phyloP scores from a whole-genome alignment of 768 basidiomycete genomes.

The Lactarius evosmus region DNA sequence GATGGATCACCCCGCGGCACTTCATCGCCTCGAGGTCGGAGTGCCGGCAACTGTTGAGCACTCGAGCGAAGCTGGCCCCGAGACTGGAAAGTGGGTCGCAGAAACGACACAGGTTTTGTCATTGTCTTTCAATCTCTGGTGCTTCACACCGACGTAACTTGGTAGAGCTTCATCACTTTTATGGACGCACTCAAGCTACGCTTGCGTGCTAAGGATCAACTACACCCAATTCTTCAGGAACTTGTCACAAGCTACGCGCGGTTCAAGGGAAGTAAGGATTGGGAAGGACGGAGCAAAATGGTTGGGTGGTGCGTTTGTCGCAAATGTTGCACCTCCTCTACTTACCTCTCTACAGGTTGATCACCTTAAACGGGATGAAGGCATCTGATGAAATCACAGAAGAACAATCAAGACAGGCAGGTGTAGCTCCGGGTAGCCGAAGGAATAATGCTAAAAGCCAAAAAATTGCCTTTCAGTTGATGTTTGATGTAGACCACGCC shows the following conservation, averaged over 20 bases:
- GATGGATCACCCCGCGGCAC: slow-evolving; percentile 93
- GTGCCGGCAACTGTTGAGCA: slow-evolving; percentile 98
- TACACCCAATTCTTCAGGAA: slow-evolving; percentile 92
- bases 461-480: slow-evolving; percentile 48
- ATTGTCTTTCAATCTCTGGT: neutral
- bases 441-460: neutral
- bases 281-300: slow-evolving; percentile 94
- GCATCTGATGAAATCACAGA: slow-evolving; percentile 95
- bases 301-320: slow-evolving; percentile 70
- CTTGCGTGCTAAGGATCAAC: slow-evolving; percentile 93
- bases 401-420: slow-evolving; percentile 88
- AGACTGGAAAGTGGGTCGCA: slow-evolving; percentile 95
- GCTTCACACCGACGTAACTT: neutral
- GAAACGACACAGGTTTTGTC: slow-evolving; percentile 88
- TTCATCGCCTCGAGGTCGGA: slow-evolving; percentile 86
- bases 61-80: slow-evolving; percentile 85
- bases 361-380: slow-evolving; percentile 95
- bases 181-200: slow-evolving; percentile 96
- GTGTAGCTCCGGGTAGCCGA: slow-evolving; percentile 23
- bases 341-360: slow-evolving; percentile 57
- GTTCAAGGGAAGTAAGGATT: slow-evolving; percentile 93
- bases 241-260: slow-evolving; percentile 92
- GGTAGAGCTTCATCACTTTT: slow-evolving; percentile 93
- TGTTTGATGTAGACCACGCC: slow-evolving; percentile 96
- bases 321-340: neutral